Evolutionary conservation across 2,329 filamentous ascomycete genomes (phyloP), one percentile per base, ranked within the genome.

Genomic region (Penicillium freii): DNA sequence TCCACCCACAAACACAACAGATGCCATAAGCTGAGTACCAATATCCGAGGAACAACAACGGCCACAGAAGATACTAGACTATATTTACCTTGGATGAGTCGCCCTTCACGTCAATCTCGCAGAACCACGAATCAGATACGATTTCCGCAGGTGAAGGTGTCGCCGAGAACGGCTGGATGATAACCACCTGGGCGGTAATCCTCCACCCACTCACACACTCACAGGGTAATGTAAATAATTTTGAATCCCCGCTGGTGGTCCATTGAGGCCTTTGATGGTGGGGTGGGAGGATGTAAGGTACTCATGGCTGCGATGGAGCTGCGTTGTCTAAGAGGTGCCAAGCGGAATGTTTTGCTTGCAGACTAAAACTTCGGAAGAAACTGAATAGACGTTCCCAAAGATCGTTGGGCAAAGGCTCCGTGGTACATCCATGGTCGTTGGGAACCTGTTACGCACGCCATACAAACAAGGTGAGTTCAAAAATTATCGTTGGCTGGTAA

Each of bases 81-180:
- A 23, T n/a, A 40, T 4, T 21, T 34, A 42, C 40, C 56, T 56
- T 49, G 13, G 47, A 56, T 8, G 38, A 31, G 40, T 42, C 46
- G 56, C 31, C 48, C 40, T 57, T 48, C 46, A 59, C 49, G 15
- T 56, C 49, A 59, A 64, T 61, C 46, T 53, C 54, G 34, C 58
- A 57, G 55, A 72, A 71, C 69, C 71, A 72, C 36, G 69, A 68
- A 64, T 72, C 57, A 40, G 60, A 54, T 47, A 71, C 62, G 19
- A 71, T 61, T 39, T 69, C 44, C 49, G 55, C 58, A 44, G 71
- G 62, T 17, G 69, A 64, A 46, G 69, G 70, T 54, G 39, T 81
- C 75, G 27, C 75, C 76, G 11, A 81, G 65, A 10, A 64, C 58
- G 13, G 77, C 69, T 5, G 78, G 77, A 63, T 80, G 77, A 56